phyloP scores from a whole-genome alignment of 768 basidiomycete species.

The Galerina sulciceps region DNA sequence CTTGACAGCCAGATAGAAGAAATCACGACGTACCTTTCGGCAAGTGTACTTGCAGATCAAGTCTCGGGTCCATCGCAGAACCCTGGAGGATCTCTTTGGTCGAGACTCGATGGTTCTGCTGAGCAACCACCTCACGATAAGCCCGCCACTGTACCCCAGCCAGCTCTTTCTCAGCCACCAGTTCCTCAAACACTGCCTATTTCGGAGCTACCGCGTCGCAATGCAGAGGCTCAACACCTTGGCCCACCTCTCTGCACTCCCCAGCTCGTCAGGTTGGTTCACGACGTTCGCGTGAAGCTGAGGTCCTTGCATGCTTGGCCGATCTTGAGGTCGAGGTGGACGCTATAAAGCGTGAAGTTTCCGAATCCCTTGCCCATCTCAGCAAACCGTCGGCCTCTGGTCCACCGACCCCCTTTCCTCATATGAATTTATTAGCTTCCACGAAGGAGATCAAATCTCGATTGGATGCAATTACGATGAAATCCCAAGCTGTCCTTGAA shows the following conservation, averaged over 20 bases:
- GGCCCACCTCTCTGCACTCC: background rate
- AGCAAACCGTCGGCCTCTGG: background rate
- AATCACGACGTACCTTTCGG: constrained; percentile 1
- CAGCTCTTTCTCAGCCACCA: background rate
- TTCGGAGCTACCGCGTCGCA: background rate
- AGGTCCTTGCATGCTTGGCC: background rate
- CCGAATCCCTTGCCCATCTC: background rate
- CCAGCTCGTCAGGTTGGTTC: background rate
- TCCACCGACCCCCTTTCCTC: background rate
- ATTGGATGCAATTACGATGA: background rate
- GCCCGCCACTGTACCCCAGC: background rate
- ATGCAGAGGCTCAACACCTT: background rate
- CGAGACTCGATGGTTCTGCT: background rate
- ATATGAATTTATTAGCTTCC: background rate
- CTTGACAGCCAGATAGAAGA: constrained; percentile 1
- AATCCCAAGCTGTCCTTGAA: background rate
- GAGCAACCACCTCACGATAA: background rate
- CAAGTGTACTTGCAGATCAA: background rate
- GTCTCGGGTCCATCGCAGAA: background rate
- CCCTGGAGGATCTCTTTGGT: constrained; percentile 10
- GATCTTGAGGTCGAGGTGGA: background rate
- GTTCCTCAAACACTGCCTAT: background rate
- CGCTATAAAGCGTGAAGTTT: background rate
- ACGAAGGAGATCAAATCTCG: background rate
- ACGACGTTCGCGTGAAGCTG: background rate